phyloP scores from a whole-genome alignment of 2,329 filamentous ascomycete species.

The Venturia oleaginea region DNA sequence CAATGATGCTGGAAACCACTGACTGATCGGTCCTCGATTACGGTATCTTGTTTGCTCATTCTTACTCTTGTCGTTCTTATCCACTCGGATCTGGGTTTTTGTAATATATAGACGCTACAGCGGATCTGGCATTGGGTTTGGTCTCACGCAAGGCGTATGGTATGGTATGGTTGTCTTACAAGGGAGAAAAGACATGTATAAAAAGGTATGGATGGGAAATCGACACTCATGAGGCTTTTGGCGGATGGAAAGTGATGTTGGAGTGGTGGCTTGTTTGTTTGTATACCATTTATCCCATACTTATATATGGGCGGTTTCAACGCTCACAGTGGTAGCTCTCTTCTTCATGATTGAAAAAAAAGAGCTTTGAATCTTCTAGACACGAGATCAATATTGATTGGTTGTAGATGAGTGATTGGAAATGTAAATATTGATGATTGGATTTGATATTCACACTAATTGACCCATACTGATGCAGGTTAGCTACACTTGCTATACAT shows the following conservation, averaged over 20 bases:
- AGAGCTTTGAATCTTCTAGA: too few relatives aligned
- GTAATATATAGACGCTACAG: background rate
- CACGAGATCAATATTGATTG: too few relatives aligned
- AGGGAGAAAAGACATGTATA: background rate
- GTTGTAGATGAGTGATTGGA: too few relatives aligned
- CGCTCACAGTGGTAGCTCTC: background rate
- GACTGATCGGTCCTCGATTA: background rate
- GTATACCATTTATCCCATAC: background rate
- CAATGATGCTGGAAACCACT: background rate
- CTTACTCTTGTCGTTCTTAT: background rate
- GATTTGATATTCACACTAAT: too few relatives aligned
- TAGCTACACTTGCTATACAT: too few relatives aligned
- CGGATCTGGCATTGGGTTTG: background rate
- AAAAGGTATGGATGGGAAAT: conserved; percentile 1
- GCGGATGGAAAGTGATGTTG: background rate
- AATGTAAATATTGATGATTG: too few relatives aligned
- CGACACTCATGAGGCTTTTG: conserved; percentile 2
- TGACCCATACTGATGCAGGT: too few relatives aligned
- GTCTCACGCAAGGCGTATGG: background rate
- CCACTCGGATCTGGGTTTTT: background rate
- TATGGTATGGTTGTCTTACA: too few relatives aligned
- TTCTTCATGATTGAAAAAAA: too few relatives aligned
- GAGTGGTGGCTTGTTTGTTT: background rate
- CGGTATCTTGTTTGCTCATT: background rate
- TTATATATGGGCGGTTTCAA: too few relatives aligned